These are phyloP conservation scores for Immersiella caudata DNA, from an alignment of 495 filamentous ascomycete genomes.

Conservation along the genomic window DNA sequence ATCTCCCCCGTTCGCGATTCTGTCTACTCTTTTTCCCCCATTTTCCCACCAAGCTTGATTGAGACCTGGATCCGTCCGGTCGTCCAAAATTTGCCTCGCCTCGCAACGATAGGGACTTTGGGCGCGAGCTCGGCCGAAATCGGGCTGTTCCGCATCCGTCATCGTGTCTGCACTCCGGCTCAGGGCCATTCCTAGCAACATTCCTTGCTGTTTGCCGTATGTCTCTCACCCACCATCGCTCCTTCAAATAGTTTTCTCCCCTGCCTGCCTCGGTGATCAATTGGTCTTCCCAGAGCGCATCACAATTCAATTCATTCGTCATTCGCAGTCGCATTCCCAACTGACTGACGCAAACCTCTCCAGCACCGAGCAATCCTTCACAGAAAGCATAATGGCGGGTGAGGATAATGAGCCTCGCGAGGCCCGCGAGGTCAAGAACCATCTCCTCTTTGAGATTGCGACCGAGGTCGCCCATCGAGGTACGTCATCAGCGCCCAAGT, in stretches of 20 bases:
- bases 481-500: constrained; percentile 41
- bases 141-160: constrained; percentile 10
- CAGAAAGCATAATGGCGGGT: constrained; percentile 30
- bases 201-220: constrained; percentile 14
- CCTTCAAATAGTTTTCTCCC: constrained; percentile 6
- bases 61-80: not conserved
- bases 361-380: not conserved
- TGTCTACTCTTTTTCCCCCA: not conserved
- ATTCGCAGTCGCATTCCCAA: not conserved
- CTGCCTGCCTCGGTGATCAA: not conserved
- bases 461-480: constrained; percentile 97
- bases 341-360: constrained; percentile 6
- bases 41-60: not conserved
- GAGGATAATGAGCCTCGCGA: constrained; percentile 39
- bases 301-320: constrained; percentile 5
- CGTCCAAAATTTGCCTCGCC: not conserved
- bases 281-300: not conserved
- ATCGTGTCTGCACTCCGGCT: not conserved
- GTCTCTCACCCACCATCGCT: not conserved
- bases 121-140: not conserved
- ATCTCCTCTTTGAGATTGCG: constrained; percentile 84
- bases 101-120: not conserved
- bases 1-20: not conserved
- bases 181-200: constrained; percentile 17
- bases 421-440: constrained; percentile 53